Evolutionary conservation across 1,139 yeast species (phyloP).

Genomic region (Candida sp.): DNA sequence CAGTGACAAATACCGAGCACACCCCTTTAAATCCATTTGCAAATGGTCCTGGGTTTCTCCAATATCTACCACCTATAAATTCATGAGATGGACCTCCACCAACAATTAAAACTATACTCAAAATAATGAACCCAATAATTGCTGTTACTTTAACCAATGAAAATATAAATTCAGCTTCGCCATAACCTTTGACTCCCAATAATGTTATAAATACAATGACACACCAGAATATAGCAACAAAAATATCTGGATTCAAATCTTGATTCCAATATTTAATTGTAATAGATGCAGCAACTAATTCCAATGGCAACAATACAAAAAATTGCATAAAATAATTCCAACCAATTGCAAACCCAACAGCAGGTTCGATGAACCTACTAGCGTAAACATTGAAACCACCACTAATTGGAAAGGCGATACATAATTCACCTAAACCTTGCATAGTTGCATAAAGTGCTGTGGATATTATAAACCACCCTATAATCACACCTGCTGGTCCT

Average conservation of each 20-base stretch:
- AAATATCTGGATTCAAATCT: constrained; percentile 34
- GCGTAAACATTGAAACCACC: constrained; percentile 40
- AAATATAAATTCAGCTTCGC: constrained; percentile 42
- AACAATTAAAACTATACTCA: constrained; percentile 37
- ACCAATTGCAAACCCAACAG: constrained; percentile 41
- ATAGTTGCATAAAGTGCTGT: constrained; percentile 28
- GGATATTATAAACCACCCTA: constrained; percentile 41
- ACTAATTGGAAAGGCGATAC: constrained; percentile 36
- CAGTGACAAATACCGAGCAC: constrained; percentile 37
- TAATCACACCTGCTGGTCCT: constrained; percentile 66
- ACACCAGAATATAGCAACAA: constrained; percentile 36
- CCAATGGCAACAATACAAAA: constrained; percentile 29
- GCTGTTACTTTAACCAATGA: constrained; percentile 36
- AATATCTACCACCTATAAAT: constrained; percentile 34
- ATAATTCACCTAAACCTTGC: constrained; percentile 40
- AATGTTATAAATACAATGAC: constrained; percentile 33
- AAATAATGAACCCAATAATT: constrained; percentile 38
- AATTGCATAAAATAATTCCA: constrained; percentile 44
- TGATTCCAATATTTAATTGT: constrained; percentile 39
- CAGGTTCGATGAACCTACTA: constrained; percentile 37
- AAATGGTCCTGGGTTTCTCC: constrained; percentile 41
- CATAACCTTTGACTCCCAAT: constrained; percentile 41
- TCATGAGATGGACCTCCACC: constrained; percentile 40
- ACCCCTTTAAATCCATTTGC: constrained; percentile 44
- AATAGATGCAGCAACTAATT: constrained; percentile 39